phyloP scores from a whole-genome alignment of 2,329 filamentous ascomycete species.

The Pseudopithomyces chartarum region DNA sequence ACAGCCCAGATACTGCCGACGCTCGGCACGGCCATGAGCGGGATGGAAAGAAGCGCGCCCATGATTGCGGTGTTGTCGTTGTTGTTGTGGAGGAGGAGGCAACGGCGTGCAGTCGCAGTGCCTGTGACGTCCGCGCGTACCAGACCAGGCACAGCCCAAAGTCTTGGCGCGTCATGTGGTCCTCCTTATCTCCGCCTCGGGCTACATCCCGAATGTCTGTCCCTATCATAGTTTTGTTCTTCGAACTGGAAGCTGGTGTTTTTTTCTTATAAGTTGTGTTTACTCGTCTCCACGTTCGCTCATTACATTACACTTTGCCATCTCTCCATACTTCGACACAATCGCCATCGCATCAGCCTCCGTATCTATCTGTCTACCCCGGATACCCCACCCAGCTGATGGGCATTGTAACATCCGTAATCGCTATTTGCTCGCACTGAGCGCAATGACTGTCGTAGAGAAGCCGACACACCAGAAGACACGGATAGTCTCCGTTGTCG shows the following conservation, averaged over 20 bases:
- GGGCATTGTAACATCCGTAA: constrained; percentile 22
- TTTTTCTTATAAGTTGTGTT: background rate
- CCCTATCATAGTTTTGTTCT: background rate
- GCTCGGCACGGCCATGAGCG: constrained; percentile 86
- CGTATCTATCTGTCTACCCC: constrained; percentile 7
- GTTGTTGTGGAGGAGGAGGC: constrained; percentile 7
- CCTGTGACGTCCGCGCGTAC: constrained; percentile 11
- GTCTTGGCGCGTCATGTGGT: background rate
- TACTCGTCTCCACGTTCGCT: background rate
- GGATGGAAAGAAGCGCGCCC: constrained; percentile 90
- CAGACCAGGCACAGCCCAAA: too few relatives aligned
- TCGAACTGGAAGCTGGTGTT: background rate
- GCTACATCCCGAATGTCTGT: background rate
- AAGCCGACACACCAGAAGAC: constrained; percentile 59
- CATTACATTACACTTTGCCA: background rate
- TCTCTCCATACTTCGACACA: background rate
- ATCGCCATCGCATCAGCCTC: constrained; percentile 5
- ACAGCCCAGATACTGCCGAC: constrained; percentile 80
- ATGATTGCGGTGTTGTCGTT: constrained; percentile 56
- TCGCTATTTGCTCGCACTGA: constrained; percentile 13
- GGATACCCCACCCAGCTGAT: constrained; percentile 20
- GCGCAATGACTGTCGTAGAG: constrained; percentile 30
- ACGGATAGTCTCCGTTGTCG: constrained; percentile 80
- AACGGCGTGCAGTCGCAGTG: constrained; percentile 11
- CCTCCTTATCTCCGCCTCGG: constrained; percentile 8